Base-by-base conservation (phyloP, 1,284 basidiomycete species). In the Trametes versicolor region DNA sequence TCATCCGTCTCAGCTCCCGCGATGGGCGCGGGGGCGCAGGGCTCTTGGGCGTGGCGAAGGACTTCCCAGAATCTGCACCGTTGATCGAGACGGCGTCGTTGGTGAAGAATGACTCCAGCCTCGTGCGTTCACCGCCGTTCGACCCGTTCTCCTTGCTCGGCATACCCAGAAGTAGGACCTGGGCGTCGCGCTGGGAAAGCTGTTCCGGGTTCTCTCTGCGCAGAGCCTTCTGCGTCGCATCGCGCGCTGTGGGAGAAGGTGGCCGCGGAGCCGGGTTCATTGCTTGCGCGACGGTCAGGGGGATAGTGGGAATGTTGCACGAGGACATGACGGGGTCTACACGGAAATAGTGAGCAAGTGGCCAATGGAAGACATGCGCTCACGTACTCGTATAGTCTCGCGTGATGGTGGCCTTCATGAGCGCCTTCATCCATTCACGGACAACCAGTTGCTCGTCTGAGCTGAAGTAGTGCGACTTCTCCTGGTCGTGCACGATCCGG, bases 351-450 rank as follows among this genome's bases (percentile, higher is more conserved):
- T 68, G 0, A 64, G 60, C 37, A 13, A 48, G 32, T 19, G 57
- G 47, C 37, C 54, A 68, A 47, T 37, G 45, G 12, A 54, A 58
- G 6, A 32, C 8, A 53, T 7, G 4, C 5, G 41, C 19, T 34
- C 34, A 83, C 91, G 53, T 74, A 96, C 95, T 92, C 13, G 90
- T 85, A 76, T 96, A 97, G 77, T 98, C 96, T 62, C 98, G 83
- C 19, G 89, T 92, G 73, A 99, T 99, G 5, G 97, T 99, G 2
- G 96, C 94, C 79, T 99, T 99, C 95, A 99, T 98, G 72, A 99
- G 88, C 12, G 96, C 95, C 83, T 99, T 99, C 97, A 99, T 99
- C 98, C 98, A 99, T 70, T 96, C 95, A 15, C 98, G 87, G 53
- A 98, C 86, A 43, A 89, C 79, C 5, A 81, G 76, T 76, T 96